These are phyloP conservation scores for Aspergillus persii DNA, from an alignment of 2,329 filamentous ascomycete genomes.

Conservation along the genomic window DNA sequence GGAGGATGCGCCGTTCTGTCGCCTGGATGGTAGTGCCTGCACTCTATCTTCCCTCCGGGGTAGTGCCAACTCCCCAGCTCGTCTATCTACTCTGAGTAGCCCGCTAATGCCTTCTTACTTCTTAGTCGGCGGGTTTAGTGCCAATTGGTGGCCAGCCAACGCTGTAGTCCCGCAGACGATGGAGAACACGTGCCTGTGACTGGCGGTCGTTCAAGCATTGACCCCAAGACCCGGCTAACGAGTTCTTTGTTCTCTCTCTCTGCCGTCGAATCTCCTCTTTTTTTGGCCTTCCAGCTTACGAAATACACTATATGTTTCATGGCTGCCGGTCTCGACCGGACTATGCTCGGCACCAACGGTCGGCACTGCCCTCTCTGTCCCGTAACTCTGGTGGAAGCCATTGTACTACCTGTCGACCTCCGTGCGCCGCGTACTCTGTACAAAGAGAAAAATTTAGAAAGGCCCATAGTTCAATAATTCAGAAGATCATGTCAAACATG, in stretches of 20 bases:
- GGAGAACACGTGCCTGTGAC: conserved; percentile 20
- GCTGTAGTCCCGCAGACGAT: conserved; percentile 18
- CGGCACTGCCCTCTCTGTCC: conserved; percentile 1
- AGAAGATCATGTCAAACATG: not conserved
- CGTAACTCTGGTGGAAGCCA: not conserved
- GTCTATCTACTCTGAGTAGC: not conserved
- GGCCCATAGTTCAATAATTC: conserved; percentile 1
- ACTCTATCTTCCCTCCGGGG: not conserved
- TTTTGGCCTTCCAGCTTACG: not conserved
- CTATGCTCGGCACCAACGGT: conserved; percentile 8
- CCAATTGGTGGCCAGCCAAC: not conserved
- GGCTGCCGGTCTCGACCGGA: conserved; percentile 1
- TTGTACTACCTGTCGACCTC: not conserved
- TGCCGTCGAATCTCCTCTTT: not conserved
- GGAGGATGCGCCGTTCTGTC: not conserved
- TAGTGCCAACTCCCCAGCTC: not conserved
- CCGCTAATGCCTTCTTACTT: not conserved
- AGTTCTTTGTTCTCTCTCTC: not conserved
- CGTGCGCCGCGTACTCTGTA: not conserved
- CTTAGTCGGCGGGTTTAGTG: conserved; percentile 6
- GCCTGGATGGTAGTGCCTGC: not conserved
- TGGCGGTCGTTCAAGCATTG: not conserved
- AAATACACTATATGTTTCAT: not conserved
- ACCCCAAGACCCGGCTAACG: not conserved
- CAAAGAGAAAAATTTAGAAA: not conserved